These are phyloP conservation scores for Xylariaceae sp. DNA, from an alignment of 2,329 filamentous ascomycete genomes.

Conservation along the genomic window DNA sequence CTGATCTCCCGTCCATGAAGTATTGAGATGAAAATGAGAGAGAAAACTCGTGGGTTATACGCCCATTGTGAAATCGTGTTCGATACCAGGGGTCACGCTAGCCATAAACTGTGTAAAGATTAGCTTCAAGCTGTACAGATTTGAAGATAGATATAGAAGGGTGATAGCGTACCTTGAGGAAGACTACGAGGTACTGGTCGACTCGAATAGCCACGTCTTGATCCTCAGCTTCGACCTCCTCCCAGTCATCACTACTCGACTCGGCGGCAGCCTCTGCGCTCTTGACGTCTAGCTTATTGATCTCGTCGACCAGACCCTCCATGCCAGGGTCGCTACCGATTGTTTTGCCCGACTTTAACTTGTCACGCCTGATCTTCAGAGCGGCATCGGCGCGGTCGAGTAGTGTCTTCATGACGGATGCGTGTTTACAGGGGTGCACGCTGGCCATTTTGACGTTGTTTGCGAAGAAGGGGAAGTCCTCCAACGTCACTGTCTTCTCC, in stretches of 20 bases:
- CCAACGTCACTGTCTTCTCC: conserved; percentile 97
- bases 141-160: not conserved
- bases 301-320: conserved; percentile 86
- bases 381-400: conserved; percentile 95
- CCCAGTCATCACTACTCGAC: conserved; percentile 67
- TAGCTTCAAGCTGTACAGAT: conserved; percentile 27
- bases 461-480: conserved; percentile 95
- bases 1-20: not conserved
- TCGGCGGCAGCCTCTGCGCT: conserved; percentile 59
- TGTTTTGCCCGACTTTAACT: conserved; percentile 69
- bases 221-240: conserved; percentile 72
- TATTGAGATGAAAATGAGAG: conserved; percentile 6
- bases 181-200: conserved; percentile 88
- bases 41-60: conserved; percentile 59
- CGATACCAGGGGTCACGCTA: conserved; percentile 94
- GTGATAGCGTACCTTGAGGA: conserved; percentile 71
- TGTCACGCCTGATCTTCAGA: conserved; percentile 85
- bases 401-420: conserved; percentile 96
- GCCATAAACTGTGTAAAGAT: conserved; percentile 68
- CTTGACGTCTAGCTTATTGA: conserved; percentile 67
- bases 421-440: conserved; percentile 96
- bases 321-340: conserved; percentile 65
- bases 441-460: conserved; percentile 94
- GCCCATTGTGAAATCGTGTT: conserved; percentile 97
- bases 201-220: conserved; percentile 80